Base-by-base conservation (phyloP, 23 red algal genomes). In the Cyanidium caldarium region DNA sequence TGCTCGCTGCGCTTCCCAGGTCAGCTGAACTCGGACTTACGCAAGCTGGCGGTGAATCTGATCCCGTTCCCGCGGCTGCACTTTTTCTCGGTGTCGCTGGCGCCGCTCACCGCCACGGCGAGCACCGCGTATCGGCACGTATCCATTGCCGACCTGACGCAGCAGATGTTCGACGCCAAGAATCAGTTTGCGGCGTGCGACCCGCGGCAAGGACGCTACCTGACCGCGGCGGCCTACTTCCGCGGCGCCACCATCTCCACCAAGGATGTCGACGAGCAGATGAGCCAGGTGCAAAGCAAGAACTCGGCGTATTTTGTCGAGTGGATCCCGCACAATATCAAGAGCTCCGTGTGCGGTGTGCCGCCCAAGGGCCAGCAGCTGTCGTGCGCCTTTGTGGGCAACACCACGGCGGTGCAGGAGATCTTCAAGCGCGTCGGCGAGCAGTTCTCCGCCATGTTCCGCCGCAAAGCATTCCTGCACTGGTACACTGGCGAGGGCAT, bases 321-420 rank as follows among this genome's bases (percentile, higher is more conserved):
- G 51, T 98, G 92, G 92, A 98, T 98, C 72, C 92, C 92, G 66
- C 80, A 98, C 72, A 88, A 88, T 70, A 86, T 83, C 68, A 98
- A 98, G 80, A 86, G 82, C 3, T 87, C 82, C 26, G 80, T 98
- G 44, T 98, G 92, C 72, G 83, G 87, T 45, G 77, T 98, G 23
- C 73, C 92, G 13, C 79, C 92, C 7, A 65, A 70, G 39, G 92
- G 85, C 2, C 46, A 73, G 46, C 82, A 88, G 68, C 67, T 86
- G 44, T 86, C 92, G 1, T 78, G 83, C 16, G 73, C 84, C 1
- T 98, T 98, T 58, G 86, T 98, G 20, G 92, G 92, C 16, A 98
- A 98, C 71, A 83, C 92, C 17, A 98, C 92, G 2, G 73, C 92
- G 37, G 87, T 98, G 30, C 92, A 98, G 80, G 79, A 86, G 45